These are phyloP conservation scores for Tetrahymena elliotti DNA, from an alignment of 73 alveolate genomes.

Conservation along the genomic window DNA sequence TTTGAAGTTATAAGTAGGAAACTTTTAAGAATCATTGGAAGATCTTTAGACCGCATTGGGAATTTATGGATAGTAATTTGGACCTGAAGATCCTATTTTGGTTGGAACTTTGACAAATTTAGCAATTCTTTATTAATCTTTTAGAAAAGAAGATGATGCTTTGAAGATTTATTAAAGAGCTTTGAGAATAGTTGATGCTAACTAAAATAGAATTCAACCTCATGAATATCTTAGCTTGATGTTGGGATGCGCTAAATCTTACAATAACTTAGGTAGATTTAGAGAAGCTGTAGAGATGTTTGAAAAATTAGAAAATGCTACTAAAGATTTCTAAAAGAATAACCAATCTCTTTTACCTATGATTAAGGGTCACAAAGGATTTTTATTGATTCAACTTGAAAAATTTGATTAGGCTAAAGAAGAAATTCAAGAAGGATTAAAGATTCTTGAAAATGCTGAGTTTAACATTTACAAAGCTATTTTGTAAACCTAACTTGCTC, in stretches of 20 bases:
- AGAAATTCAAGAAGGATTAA: background rate
- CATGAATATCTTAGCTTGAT: background rate
- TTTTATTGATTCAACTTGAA: background rate
- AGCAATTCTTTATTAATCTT: background rate
- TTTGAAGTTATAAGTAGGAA: background rate
- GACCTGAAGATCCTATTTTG: background rate
- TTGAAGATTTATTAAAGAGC: background rate
- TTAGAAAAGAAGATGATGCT: background rate
- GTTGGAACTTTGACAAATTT: background rate
- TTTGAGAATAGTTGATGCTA: background rate
- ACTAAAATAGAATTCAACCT: background rate
- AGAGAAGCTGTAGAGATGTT: background rate
- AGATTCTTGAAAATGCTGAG: background rate
- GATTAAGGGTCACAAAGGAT: background rate
- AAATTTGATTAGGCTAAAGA: background rate
- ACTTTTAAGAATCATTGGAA: background rate
- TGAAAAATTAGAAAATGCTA: background rate
- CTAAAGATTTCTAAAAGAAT: background rate
- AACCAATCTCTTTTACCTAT: background rate
- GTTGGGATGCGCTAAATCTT: background rate
- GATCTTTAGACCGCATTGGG: background rate
- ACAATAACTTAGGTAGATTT: background rate
- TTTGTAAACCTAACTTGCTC: background rate
- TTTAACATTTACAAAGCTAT: background rate
- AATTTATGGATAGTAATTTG: background rate